These are phyloP conservation scores for Termitomyces heimii DNA, from an alignment of 768 basidiomycete species.

Conservation along the genomic window DNA sequence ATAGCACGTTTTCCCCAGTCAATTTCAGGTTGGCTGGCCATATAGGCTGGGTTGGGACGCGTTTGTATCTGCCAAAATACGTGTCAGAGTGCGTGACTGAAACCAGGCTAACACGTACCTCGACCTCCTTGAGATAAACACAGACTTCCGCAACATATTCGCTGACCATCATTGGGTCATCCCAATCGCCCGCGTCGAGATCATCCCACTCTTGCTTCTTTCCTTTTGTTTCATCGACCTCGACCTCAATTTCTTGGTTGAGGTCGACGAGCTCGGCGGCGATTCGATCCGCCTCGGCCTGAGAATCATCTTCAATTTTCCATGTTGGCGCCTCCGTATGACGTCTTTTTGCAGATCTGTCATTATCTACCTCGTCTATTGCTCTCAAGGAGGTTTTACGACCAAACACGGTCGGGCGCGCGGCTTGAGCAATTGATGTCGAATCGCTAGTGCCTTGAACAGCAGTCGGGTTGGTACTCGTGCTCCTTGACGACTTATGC, in stretches of 20 bases:
- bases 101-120: conserved; percentile 42
- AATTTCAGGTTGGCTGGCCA: conserved; percentile 76
- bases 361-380: conserved; percentile 37
- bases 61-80: conserved; percentile 47
- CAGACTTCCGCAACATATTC: conserved; percentile 90
- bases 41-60: conserved; percentile 81
- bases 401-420: conserved; percentile 6
- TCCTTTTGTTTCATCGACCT: conserved; percentile 28
- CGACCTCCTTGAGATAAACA: conserved; percentile 74
- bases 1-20: conserved; percentile 88
- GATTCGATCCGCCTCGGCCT: conserved; percentile 28
- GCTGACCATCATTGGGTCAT: conserved; percentile 88
- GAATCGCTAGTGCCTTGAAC: conserved; percentile 1
- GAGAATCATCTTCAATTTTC: conserved; percentile 29
- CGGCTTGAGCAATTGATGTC: not conserved
- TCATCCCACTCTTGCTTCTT: conserved; percentile 67
- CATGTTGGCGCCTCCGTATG: conserved; percentile 41
- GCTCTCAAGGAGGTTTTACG: conserved; percentile 12
- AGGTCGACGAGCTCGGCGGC: conserved; percentile 30
- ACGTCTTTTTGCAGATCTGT: conserved; percentile 56
- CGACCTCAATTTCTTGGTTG: conserved; percentile 19
- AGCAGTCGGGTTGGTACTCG: conserved; percentile 5
- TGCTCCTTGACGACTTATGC: conserved; percentile 3
- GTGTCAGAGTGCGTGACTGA: conserved; percentile 5
- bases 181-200: conserved; percentile 80